Conservation (phyloP, 2,329 filamentous ascomycete species). For the Fusarium secorum region DNA sequence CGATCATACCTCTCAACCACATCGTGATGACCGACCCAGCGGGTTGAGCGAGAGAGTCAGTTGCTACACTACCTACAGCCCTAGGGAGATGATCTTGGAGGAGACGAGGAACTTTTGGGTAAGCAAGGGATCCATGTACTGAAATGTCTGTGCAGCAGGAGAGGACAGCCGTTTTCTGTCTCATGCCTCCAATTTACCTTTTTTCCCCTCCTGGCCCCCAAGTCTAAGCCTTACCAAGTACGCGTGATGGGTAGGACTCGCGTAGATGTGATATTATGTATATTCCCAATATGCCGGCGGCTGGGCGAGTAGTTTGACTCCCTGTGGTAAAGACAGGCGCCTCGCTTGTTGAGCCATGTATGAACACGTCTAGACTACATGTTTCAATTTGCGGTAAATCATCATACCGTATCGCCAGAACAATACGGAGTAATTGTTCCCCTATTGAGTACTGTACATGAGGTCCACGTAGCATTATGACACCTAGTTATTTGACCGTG, state of each 20-base stretch:
- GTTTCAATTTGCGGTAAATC: not conserved
- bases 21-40: slow-evolving; percentile 12
- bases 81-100: slow-evolving; percentile 19
- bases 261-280: not conserved
- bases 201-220: not conserved
- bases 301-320: not conserved
- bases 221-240: slow-evolving; percentile 6
- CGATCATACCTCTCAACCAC: slow-evolving; percentile 10
- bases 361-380: not conserved
- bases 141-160: slow-evolving; percentile 13
- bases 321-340: not conserved
- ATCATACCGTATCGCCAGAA: not conserved
- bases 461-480: slow-evolving; percentile 15
- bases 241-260: not conserved
- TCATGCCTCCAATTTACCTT: slow-evolving; percentile 4
- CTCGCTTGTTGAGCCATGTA: slow-evolving; percentile 3
- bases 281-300: slow-evolving; percentile 6
- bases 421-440: not conserved
- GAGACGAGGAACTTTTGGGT: slow-evolving; percentile 20
- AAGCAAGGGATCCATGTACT: slow-evolving; percentile 25
- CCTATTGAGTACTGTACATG: slow-evolving; percentile 6
- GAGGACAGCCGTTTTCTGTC: slow-evolving; percentile 16
- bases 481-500: slow-evolving; percentile 7
- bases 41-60: not conserved
- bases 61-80: slow-evolving; percentile 23